Evolutionary conservation across 2,329 filamentous ascomycete genomes (phyloP).

Genomic region (Ramichloridium luteum): DNA sequence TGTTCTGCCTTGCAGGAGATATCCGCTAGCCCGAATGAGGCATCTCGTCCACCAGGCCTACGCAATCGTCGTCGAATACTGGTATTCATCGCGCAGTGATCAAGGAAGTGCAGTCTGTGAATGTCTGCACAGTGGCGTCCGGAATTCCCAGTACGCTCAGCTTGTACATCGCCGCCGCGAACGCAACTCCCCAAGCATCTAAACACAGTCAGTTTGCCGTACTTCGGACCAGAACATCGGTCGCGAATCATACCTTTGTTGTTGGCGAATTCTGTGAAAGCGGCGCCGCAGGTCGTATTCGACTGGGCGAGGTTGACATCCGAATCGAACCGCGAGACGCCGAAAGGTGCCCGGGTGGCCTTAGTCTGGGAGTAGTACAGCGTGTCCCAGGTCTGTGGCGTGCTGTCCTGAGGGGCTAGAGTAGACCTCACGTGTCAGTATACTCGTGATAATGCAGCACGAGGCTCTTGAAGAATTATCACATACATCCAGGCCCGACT

Average conservation of each 20-base stretch:
- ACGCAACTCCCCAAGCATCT: slow-evolving; percentile 22
- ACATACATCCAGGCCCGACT: slow-evolving; percentile 18
- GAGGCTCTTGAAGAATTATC: no score
- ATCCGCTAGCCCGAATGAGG: no score
- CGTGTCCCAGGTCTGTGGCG: slow-evolving; percentile 40
- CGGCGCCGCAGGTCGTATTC: slow-evolving; percentile 18
- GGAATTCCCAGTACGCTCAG: slow-evolving; percentile 10
- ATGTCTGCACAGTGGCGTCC: no score
- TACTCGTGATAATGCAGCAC: no score
- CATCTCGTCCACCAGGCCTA: no score
- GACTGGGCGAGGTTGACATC: slow-evolving; percentile 23
- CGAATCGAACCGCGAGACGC: slow-evolving; percentile 21
- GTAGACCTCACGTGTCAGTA: no score
- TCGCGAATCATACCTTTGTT: slow-evolving; percentile 25
- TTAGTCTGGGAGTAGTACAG: slow-evolving; percentile 34
- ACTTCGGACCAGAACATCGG: no score
- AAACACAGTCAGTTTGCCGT: no score
- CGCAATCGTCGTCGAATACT: no score
- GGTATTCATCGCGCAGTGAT: no score
- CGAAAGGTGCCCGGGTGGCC: slow-evolving; percentile 13
- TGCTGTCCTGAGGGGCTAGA: slow-evolving; percentile 36
- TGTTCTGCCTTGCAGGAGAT: no score
- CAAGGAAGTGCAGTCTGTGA: no score
- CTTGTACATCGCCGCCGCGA: slow-evolving; percentile 9
- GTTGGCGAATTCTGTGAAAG: slow-evolving; percentile 22